These are phyloP conservation scores for Suillus hirtellus DNA, from an alignment of 768 basidiomycete species.

Conservation along the genomic window DNA sequence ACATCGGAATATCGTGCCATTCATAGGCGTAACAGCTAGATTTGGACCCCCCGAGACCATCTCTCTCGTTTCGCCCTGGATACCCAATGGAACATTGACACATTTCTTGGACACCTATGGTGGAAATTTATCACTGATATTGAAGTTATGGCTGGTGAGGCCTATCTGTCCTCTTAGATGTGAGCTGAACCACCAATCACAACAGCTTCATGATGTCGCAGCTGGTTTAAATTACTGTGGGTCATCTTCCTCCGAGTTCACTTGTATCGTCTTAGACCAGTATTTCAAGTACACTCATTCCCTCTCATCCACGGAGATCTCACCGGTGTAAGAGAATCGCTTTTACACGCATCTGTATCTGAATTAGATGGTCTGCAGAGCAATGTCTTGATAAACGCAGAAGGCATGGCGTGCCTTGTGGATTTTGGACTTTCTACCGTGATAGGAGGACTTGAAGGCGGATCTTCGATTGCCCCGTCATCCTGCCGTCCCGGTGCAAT, in stretches of 20 bases:
- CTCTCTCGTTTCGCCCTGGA: slow-evolving; percentile 35
- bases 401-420: slow-evolving; percentile 22
- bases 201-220: slow-evolving; percentile 4
- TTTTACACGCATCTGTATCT: neutral
- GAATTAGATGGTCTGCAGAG: slow-evolving; percentile 12
- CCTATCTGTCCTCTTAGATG: neutral
- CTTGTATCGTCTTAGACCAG: neutral
- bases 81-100: slow-evolving; percentile 27
- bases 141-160: slow-evolving; percentile 20
- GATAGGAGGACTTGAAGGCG: slow-evolving; percentile 36
- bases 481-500: slow-evolving; percentile 36
- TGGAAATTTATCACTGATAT: neutral
- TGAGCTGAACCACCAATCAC: neutral
- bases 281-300: neutral
- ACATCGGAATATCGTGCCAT: slow-evolving; percentile 29
- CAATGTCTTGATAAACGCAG: slow-evolving; percentile 19
- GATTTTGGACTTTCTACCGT: slow-evolving; percentile 50
- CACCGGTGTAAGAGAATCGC: slow-evolving; percentile 32
- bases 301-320: slow-evolving; percentile 36
- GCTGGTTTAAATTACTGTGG: slow-evolving; percentile 7
- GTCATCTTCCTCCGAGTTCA: neutral
- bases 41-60: slow-evolving; percentile 25
- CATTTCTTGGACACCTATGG: slow-evolving; percentile 17
- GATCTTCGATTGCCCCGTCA: slow-evolving; percentile 30
- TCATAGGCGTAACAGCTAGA: slow-evolving; percentile 26